phyloP scores from a whole-genome alignment of 1,284 basidiomycete genomes.

The Moesziomyces sp. region DNA sequence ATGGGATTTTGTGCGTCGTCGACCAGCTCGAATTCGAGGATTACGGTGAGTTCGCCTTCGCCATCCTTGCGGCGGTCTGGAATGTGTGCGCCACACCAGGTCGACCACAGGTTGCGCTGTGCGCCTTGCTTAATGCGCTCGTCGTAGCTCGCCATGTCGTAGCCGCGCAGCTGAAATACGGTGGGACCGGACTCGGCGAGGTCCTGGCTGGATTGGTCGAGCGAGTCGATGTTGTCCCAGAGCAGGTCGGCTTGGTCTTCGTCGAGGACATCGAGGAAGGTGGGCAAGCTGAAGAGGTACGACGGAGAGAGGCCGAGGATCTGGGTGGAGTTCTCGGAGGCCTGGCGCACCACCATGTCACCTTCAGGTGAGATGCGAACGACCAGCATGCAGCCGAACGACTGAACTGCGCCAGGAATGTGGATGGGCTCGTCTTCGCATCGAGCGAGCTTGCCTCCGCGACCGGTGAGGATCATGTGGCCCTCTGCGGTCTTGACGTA shows the following conservation, averaged over 20 bases:
- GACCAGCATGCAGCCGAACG: conserved; percentile 83
- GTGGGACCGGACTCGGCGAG: conserved; percentile 52
- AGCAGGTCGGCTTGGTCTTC: conserved; percentile 78
- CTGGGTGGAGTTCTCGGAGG: conserved; percentile 80
- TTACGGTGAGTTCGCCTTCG: conserved; percentile 43
- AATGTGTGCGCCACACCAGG: conserved; percentile 82
- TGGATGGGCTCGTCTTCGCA: conserved; percentile 92
- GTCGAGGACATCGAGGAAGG: conserved; percentile 80
- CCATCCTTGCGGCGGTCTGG: conserved; percentile 33
- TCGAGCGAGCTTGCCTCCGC: conserved; percentile 76
- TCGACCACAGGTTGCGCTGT: conserved; percentile 77
- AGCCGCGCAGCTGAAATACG: conserved; percentile 79
- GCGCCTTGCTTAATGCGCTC: conserved; percentile 68
- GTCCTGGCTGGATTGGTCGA: conserved; percentile 73
- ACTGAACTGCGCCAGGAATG: conserved; percentile 85
- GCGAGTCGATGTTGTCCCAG: conserved; percentile 81
- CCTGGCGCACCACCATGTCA: conserved; percentile 78
- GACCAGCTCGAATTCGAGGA: conserved; percentile 85
- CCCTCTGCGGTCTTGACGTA: conserved; percentile 78
- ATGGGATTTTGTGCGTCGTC: conserved; percentile 79
- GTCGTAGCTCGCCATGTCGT: conserved; percentile 67
- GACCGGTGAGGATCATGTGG: conserved; percentile 77
- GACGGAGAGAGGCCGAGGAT: conserved; percentile 79
- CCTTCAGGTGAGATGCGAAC: conserved; percentile 77
- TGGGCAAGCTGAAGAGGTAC: conserved; percentile 81